Conservation (phyloP, 1,284 basidiomycete genomes). For the Megacollybia platyphylla region DNA sequence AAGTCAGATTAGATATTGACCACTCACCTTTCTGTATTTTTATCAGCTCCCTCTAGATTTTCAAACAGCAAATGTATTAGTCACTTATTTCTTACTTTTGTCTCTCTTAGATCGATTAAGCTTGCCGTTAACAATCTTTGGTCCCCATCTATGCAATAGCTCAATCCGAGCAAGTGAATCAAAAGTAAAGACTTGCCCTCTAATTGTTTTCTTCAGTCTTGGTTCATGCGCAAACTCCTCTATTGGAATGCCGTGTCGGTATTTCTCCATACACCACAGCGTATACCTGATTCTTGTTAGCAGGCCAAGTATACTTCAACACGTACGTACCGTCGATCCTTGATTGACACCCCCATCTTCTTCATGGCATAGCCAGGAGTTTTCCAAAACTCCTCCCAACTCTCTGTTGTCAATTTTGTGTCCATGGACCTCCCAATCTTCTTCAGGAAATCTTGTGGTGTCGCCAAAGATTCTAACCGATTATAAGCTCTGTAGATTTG, state of each 20-base stretch:
- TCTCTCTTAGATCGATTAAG: slow-evolving; percentile 2
- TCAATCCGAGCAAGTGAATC: slow-evolving; percentile 1
- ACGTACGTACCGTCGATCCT: slow-evolving; percentile 47
- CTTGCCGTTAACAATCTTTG: slow-evolving; percentile 1
- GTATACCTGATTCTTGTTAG: slow-evolving; percentile 41
- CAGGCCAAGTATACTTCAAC: slow-evolving; percentile 1
- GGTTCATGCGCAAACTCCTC: slow-evolving; percentile 50
- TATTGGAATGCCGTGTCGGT: slow-evolving; percentile 41
- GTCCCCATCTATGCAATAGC: slow-evolving; percentile 23
- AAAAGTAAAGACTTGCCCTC: slow-evolving; percentile 41
- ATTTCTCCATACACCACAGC: slow-evolving; percentile 76
- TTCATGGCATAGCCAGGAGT: slow-evolving; percentile 44
- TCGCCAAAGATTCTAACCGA: neutral
- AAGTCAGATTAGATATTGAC: slow-evolving; percentile 28
- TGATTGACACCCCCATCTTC: slow-evolving; percentile 48
- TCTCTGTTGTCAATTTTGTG: neutral
- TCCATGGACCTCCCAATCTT: slow-evolving; percentile 6
- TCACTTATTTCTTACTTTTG: neutral
- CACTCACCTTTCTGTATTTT: neutral
- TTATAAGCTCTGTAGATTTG: neutral
- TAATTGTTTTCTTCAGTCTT: slow-evolving; percentile 58
- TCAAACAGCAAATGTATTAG: neutral
- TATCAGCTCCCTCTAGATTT: neutral
- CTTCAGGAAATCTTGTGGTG: neutral
- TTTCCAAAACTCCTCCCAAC: slow-evolving; percentile 56